phyloP scores from a whole-genome alignment of 805 yeast genomes.

The Pichia thaimueangensis region DNA sequence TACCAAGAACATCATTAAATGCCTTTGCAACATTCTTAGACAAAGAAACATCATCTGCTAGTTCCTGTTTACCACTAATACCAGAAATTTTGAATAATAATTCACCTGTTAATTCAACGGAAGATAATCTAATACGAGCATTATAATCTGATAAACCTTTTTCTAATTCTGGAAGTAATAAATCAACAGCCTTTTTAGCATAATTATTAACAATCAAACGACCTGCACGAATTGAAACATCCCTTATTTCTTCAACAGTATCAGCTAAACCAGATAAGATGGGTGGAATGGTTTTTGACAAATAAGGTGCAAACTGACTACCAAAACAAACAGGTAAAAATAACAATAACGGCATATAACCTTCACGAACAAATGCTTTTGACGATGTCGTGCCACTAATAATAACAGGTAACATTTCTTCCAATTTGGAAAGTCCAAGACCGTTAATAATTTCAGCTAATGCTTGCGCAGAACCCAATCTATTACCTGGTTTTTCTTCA shows the following conservation, averaged over 20 bases:
- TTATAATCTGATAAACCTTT: slow-evolving; percentile 76
- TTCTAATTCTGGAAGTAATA: slow-evolving; percentile 90
- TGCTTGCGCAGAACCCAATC: slow-evolving; percentile 96
- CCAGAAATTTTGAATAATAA: slow-evolving; percentile 91
- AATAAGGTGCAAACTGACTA: slow-evolving; percentile 81
- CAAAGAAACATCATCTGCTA: slow-evolving; percentile 46
- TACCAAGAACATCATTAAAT: slow-evolving; percentile 75
- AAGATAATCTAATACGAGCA: slow-evolving; percentile 83
- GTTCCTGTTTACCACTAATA: slow-evolving; percentile 69
- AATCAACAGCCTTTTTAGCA: slow-evolving; percentile 87
- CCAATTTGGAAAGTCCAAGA: slow-evolving; percentile 79
- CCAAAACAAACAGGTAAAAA: slow-evolving; percentile 95
- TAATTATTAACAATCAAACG: slow-evolving; percentile 85
- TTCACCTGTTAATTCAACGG: slow-evolving; percentile 94
- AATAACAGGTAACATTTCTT: slow-evolving; percentile 79
- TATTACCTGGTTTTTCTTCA: slow-evolving; percentile 75
- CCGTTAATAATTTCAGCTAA: slow-evolving; percentile 91
- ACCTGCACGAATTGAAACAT: slow-evolving; percentile 87
- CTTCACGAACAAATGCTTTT: slow-evolving; percentile 76
- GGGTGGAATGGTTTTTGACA: slow-evolving; percentile 82
- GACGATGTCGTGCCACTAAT: slow-evolving; percentile 62
- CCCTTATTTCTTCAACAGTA: slow-evolving; percentile 76
- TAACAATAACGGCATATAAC: slow-evolving; percentile 82
- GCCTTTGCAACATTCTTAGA: slow-evolving; percentile 50
- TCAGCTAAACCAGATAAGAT: slow-evolving; percentile 90